These are phyloP conservation scores for Gossypium trilobum DNA, from an alignment of 441 rosid species.

Conservation along the genomic window DNA sequence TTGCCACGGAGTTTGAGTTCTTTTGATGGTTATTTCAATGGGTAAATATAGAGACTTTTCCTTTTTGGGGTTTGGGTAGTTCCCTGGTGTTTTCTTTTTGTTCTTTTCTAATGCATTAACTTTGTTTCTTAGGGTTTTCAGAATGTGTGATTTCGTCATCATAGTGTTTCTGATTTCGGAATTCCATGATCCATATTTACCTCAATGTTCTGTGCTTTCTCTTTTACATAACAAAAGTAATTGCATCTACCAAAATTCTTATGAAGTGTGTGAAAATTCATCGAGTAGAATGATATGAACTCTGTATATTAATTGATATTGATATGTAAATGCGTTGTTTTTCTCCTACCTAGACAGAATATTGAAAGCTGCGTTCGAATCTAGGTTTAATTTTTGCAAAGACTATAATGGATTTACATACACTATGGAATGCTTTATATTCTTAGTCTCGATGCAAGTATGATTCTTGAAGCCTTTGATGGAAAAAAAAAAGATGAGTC, in stretches of 20 bases:
- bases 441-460: background rate
- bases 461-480: background rate
- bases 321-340: background rate
- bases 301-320: background rate
- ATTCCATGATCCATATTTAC: background rate
- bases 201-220: background rate
- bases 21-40: background rate
- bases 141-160: background rate
- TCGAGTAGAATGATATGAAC: background rate
- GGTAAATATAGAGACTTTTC: background rate
- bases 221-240: background rate
- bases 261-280: background rate
- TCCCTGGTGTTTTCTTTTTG: background rate
- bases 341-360: background rate
- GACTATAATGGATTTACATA: background rate
- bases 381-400: background rate
- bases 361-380: background rate
- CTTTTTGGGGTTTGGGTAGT: background rate
- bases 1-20: background rate
- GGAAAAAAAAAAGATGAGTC: background rate
- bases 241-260: background rate
- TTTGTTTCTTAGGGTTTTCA: background rate
- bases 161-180: background rate
- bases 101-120: background rate
- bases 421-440: background rate